These are phyloP conservation scores for Sugiyamaella smithiae DNA, from an alignment of 805 yeast species.

Conservation along the genomic window DNA sequence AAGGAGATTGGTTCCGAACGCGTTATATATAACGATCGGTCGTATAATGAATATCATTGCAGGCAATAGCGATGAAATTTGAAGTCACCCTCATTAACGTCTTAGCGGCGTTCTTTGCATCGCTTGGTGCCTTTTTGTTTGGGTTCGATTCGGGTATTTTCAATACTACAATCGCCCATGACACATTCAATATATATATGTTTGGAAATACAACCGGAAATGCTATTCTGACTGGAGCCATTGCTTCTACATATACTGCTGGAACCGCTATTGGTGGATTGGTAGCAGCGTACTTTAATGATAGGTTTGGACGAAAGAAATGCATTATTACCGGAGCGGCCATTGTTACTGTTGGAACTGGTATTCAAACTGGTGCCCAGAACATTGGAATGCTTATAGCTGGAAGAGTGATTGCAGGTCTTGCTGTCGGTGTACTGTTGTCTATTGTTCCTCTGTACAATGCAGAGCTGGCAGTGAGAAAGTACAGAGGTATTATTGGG, in stretches of 20 bases:
- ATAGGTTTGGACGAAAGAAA: slow-evolving; percentile 23
- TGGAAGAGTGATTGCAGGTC: slow-evolving; percentile 5
- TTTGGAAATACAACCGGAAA: slow-evolving; percentile 7
- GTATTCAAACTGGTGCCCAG: slow-evolving; percentile 38
- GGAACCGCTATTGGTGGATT: slow-evolving; percentile 47
- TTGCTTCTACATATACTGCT: slow-evolving; percentile 9
- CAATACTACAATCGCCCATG: slow-evolving; percentile 1
- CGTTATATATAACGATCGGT: no score
- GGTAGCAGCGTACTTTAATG: slow-evolving; percentile 45
- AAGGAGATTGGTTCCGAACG: no score
- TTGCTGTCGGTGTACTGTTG: slow-evolving; percentile 6
- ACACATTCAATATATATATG: slow-evolving; percentile 2
- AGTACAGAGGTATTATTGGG: slow-evolving; percentile 7
- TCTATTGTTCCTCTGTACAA: slow-evolving; percentile 5
- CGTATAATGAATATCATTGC: no score
- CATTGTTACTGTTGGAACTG: slow-evolving; percentile 45
- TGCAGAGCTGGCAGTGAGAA: slow-evolving; percentile 7
- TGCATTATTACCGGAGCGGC: slow-evolving; percentile 43
- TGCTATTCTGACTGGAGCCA: slow-evolving; percentile 3
- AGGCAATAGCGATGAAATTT: neutral
- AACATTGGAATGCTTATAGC: slow-evolving; percentile 8
- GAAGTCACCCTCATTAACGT: slow-evolving; percentile 2
- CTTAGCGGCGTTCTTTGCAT: slow-evolving; percentile 3
- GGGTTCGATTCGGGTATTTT: slow-evolving; percentile 3
- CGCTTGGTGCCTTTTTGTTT: neutral